Conservation (phyloP, 177 flowering plant species). For the Vitis hybrid region DNA sequence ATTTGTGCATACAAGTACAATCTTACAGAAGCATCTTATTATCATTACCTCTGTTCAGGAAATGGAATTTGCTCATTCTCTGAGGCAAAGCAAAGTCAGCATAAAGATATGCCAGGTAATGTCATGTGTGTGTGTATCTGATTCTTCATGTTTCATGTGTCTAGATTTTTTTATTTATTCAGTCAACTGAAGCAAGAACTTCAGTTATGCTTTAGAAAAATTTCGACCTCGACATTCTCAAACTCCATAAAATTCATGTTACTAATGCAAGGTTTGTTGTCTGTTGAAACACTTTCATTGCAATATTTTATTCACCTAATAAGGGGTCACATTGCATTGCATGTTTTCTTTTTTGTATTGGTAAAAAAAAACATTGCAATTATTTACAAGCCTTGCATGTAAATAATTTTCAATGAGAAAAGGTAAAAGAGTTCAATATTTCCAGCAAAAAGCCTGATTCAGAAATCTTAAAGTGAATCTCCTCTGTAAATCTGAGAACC, state of each 20-base stretch:
- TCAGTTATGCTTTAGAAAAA: background rate
- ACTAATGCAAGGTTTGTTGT: background rate
- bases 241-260: background rate
- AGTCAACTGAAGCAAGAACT: background rate
- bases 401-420: too few relatives aligned
- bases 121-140: background rate
- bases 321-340: too few relatives aligned
- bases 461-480: too few relatives aligned
- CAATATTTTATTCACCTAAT: too few relatives aligned
- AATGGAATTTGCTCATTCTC: constrained; percentile 92
- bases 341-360: too few relatives aligned
- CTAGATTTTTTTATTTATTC: background rate
- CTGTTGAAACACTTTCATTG: background rate
- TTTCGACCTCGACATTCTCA: background rate
- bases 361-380: too few relatives aligned
- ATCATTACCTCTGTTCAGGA: constrained; percentile 45
- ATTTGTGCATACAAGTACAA: too few relatives aligned
- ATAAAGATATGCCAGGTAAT: constrained; percentile 90
- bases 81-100: constrained; percentile 84
- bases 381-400: too few relatives aligned
- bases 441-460: too few relatives aligned
- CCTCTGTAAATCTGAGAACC: too few relatives aligned
- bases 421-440: too few relatives aligned
- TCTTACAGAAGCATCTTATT: background rate
- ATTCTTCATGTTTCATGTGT: background rate